Evolutionary conservation across 768 basidiomycete species (phyloP).

Genomic region (Pisolithus orientalis): DNA sequence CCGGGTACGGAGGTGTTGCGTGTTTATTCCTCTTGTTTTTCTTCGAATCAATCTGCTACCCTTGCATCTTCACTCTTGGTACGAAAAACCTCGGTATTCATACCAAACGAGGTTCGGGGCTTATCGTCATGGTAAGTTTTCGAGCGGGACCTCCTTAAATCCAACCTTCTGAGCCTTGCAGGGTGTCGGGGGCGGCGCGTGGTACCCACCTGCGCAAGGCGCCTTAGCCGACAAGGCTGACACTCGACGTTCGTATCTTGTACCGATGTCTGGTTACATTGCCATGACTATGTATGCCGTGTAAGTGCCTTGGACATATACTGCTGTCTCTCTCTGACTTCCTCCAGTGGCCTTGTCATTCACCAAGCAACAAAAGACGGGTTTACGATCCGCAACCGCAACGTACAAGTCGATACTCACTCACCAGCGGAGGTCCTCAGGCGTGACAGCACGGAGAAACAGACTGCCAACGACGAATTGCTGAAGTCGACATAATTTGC

Average conservation of each 20-base stretch:
- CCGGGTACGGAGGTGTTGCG: constrained; percentile 49
- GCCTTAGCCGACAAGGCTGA: constrained; percentile 43
- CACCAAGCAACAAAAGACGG: constrained; percentile 42
- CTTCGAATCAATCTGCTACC: constrained; percentile 73
- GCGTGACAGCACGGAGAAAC: neutral
- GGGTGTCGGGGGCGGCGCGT: constrained; percentile 63
- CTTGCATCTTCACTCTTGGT: constrained; percentile 60
- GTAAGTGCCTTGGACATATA: constrained; percentile 29
- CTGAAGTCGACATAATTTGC: neutral
- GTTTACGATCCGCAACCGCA: constrained; percentile 45
- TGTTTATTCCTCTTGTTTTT: constrained; percentile 64
- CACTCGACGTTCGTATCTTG: constrained; percentile 52
- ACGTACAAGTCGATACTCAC: constrained; percentile 12
- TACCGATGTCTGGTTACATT: constrained; percentile 52
- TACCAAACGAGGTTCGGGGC: constrained; percentile 55
- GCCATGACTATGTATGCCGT: constrained; percentile 53
- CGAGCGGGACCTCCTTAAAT: neutral
- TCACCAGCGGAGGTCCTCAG: neutral
- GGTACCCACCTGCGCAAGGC: constrained; percentile 60
- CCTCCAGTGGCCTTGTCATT: constrained; percentile 44
- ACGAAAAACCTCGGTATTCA: constrained; percentile 58
- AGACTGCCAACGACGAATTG: neutral
- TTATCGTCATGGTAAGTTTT: constrained; percentile 51
- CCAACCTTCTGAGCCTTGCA: constrained; percentile 9
- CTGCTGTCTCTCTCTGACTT: neutral